phyloP scores from a whole-genome alignment of 495 filamentous ascomycete species.

The Podospora bellae-mahoneyi region DNA sequence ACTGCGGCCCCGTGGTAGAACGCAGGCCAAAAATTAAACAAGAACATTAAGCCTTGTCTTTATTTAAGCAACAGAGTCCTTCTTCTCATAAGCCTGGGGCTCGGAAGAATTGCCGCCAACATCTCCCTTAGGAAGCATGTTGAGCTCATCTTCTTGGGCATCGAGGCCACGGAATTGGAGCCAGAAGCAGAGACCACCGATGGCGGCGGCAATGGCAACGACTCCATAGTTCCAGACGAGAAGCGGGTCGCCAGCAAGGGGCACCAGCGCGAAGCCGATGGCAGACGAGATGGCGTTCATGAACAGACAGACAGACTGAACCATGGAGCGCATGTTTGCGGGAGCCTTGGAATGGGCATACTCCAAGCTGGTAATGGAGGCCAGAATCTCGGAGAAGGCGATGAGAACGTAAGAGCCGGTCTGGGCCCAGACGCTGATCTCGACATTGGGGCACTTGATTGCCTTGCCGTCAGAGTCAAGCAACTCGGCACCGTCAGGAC shows the following conservation, averaged over 20 bases:
- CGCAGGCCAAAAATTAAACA: not conserved
- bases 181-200: conserved; percentile 63
- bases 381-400: conserved; percentile 71
- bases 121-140: conserved; percentile 43
- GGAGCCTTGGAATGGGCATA: conserved; percentile 80
- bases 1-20: not conserved
- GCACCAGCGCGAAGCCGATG: conserved; percentile 64
- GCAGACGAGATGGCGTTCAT: conserved; percentile 66
- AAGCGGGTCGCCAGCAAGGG: conserved; percentile 62
- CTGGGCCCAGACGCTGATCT: conserved; percentile 58
- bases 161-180: conserved; percentile 57
- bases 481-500: conserved; percentile 6
- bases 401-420: conserved; percentile 62
- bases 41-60: not conserved
- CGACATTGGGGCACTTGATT: conserved; percentile 26
- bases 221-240: conserved; percentile 63
- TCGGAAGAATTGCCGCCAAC: conserved; percentile 6
- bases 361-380: conserved; percentile 61
- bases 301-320: conserved; percentile 65
- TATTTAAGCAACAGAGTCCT: not conserved
- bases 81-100: conserved; percentile 7
- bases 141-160: conserved; percentile 61
- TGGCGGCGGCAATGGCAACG: conserved; percentile 58
- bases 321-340: conserved; percentile 69
- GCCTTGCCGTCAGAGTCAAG: conserved; percentile 6